Base-by-base conservation (phyloP, 371 early-diverging fungal species). In the Lichtheimia corymbifera region DNA sequence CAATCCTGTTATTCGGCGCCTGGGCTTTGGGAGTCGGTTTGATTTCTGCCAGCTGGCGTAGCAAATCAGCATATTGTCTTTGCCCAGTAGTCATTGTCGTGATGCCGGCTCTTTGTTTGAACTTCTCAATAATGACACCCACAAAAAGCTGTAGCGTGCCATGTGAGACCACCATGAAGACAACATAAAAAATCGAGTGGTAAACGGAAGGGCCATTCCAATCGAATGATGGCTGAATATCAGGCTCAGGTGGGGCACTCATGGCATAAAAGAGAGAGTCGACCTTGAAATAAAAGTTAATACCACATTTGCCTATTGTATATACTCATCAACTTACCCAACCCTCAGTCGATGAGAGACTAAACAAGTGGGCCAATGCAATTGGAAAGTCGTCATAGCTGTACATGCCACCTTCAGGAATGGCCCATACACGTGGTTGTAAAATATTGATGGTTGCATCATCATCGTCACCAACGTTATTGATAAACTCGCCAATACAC, bases 121-220 rank as follows among this genome's bases (percentile, higher is more conserved):
- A 85, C 15, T 83, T 80, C 67, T 85, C 86, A 54, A 85, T 75
- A 50, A 85, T 85, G 28, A 85, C 86, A 45, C 86, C 86, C 40
- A 85, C 82, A 59, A 85, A 85, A 6, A 85, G 68, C 52, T 85
- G 86, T 9, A 85, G 76, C 4, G 83, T 81, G 14, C 83, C 79
- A 42, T 83, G 83, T 1, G 83, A 83, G 30, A 83, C 67, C 28
- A 85, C 69, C 86, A 85, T 85, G 50, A 85, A 83, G 0, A 76
- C 59, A 12, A 85, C 65, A 53, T 82, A 85, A 53, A 76, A 85
- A 5, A 83, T 72, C 3, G 77, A 78, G 61, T 82, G 80, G 59
- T 83, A 85, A 0, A 81, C 72, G n/a, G 73, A 72, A 15, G 68
- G 67, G 13, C 82, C 76, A 27, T 75, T 56, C 68, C 80, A 71